A percentile compares a stretch with the other conserved stretches of the same genome.
These are phyloP conservation scores for Reticulascus tulasneorum DNA, from an alignment of 2,329 filamentous ascomycete genomes.

Conservation along the genomic window DNA sequence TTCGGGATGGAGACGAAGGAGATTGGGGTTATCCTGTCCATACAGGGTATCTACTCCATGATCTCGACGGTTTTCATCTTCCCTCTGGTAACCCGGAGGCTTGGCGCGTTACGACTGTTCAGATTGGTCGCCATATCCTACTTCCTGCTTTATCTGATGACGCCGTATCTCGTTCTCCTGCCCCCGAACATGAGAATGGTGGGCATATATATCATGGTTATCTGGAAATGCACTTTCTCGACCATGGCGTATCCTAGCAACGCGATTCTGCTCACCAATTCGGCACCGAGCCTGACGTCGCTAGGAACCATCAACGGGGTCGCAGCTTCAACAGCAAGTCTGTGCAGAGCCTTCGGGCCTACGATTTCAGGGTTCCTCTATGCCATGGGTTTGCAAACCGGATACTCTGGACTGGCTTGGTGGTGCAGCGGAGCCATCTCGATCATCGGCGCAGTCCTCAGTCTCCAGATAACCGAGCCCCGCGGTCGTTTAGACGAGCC, in stretches of 20 bases:
- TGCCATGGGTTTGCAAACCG: slow-evolving; percentile 70
- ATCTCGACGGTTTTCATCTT: slow-evolving; percentile 81
- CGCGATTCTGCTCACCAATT: slow-evolving; percentile 83
- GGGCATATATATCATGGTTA: slow-evolving; percentile 71
- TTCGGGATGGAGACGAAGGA: slow-evolving; percentile 78
- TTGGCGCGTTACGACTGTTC: slow-evolving; percentile 80
- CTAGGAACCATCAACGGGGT: slow-evolving; percentile 91
- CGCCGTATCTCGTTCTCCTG: slow-evolving; percentile 84
- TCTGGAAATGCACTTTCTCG: slow-evolving; percentile 91
- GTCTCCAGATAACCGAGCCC: slow-evolving; percentile 70
- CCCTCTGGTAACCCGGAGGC: slow-evolving; percentile 66
- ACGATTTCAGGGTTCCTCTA: slow-evolving; percentile 84
- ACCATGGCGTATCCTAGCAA: slow-evolving; percentile 89
- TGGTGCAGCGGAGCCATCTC: slow-evolving; percentile 83
- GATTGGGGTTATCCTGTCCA: slow-evolving; percentile 82
- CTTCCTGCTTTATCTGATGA: slow-evolving; percentile 80
- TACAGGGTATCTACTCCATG: slow-evolving; percentile 88
- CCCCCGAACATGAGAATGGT: slow-evolving; percentile 67
- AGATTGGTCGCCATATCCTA: slow-evolving; percentile 77
- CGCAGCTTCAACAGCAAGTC: slow-evolving; percentile 83
- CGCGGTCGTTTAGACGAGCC: slow-evolving; percentile 39
- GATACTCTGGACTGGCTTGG: slow-evolving; percentile 88
- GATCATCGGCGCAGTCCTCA: slow-evolving; percentile 68
- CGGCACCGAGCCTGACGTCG: slow-evolving; percentile 76
- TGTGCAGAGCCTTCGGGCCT: slow-evolving; percentile 84